phyloP scores from a whole-genome alignment of 1,139 yeast species.

The Yamadazyma diddensiae region DNA sequence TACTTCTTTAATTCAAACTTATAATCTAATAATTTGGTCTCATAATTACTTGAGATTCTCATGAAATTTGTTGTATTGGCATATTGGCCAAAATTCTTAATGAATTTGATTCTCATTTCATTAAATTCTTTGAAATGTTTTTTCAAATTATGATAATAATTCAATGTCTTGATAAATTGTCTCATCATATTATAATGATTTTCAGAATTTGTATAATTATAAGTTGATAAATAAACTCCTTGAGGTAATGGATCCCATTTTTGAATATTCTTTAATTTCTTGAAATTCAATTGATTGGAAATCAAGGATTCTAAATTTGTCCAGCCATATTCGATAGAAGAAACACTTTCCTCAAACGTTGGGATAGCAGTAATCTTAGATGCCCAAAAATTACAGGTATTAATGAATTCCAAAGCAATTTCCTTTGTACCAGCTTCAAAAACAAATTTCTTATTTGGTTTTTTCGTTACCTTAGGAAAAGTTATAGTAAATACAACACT shows the following conservation, averaged over 20 bases:
- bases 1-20: conserved; percentile 44
- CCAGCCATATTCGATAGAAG: conserved; percentile 87
- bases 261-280: conserved; percentile 31
- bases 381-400: conserved; percentile 89
- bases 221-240: conserved; percentile 43
- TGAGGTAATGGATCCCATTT: conserved; percentile 44
- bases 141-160: conserved; percentile 42
- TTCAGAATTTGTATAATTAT: conserved; percentile 22
- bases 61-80: conserved; percentile 34
- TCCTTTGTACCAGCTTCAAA: conserved; percentile 65
- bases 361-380: conserved; percentile 82
- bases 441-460: conserved; percentile 35
- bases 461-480: conserved; percentile 37
- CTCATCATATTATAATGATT: conserved; percentile 45
- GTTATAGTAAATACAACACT: conserved; percentile 32
- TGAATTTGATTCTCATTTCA: conserved; percentile 29
- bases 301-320: conserved; percentile 41
- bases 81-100: conserved; percentile 26
- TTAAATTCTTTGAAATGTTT: conserved; percentile 35
- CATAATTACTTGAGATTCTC: conserved; percentile 36
- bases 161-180: conserved; percentile 44
- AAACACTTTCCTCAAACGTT: conserved; percentile 54
- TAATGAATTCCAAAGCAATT: conserved; percentile 68
- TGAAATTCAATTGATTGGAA: conserved; percentile 29
- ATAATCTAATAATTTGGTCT: conserved; percentile 39